These are phyloP conservation scores for Sonneratia caseolaris DNA, from an alignment of 345 rosid genomes.

Conservation along the genomic window DNA sequence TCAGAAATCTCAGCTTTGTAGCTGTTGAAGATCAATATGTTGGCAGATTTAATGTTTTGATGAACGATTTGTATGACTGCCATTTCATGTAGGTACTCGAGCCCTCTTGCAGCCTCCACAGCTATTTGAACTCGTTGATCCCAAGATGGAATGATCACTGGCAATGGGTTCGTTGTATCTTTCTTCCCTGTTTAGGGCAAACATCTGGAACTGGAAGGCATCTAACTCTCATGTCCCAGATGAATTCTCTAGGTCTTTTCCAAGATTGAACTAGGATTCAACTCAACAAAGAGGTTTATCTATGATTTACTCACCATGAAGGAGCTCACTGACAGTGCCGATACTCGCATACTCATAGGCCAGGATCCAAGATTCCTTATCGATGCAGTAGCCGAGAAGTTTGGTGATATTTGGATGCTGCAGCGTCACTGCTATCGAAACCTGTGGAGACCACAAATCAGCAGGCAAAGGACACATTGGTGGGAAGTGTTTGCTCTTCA, in stretches of 20 bases:
- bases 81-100: slow-evolving; percentile 88
- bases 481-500: neutral
- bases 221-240: neutral
- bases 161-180: slow-evolving; percentile 71
- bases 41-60: slow-evolving; percentile 84
- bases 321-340: slow-evolving; percentile 82
- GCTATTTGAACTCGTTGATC: slow-evolving; percentile 83
- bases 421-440: slow-evolving; percentile 76
- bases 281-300: neutral
- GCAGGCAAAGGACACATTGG: neutral
- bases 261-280: neutral
- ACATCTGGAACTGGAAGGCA: slow-evolving; percentile 39
- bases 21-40: slow-evolving; percentile 66
- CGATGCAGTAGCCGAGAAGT: slow-evolving; percentile 72
- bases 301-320: slow-evolving; percentile 44
- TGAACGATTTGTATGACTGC: slow-evolving; percentile 68
- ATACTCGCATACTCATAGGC: slow-evolving; percentile 76
- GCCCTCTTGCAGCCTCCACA: slow-evolving; percentile 84
- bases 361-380: slow-evolving; percentile 67
- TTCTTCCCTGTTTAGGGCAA: slow-evolving; percentile 20
- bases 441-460: slow-evolving; percentile 26
- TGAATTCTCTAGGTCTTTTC: neutral
- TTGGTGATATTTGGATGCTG: slow-evolving; percentile 66
- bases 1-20: slow-evolving; percentile 86
- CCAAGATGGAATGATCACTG: slow-evolving; percentile 82